phyloP scores from a whole-genome alignment of 1,284 basidiomycete genomes.

The Xerocomus minutiporus region DNA sequence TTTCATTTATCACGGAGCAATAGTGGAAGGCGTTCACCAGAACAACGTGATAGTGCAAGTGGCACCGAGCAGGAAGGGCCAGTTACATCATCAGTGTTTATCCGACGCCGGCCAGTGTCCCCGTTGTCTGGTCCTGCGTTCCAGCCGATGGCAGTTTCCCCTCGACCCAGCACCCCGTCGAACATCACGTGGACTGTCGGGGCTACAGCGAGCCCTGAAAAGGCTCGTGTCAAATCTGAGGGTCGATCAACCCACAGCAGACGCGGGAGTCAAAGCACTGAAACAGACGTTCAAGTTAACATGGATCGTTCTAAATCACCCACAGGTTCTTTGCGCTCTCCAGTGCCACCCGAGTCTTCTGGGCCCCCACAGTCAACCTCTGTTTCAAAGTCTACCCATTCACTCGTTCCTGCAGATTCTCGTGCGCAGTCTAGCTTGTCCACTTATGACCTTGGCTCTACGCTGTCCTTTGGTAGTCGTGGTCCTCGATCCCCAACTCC shows the following conservation, averaged over 20 bases:
- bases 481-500: conserved; percentile 59
- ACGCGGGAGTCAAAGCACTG: conserved; percentile 56
- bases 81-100: conserved; percentile 45
- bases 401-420: conserved; percentile 34
- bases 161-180: conserved; percentile 68
- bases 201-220: conserved; percentile 33
- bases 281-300: conserved; percentile 38
- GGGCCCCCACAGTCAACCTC: conserved; percentile 19
- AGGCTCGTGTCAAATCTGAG: conserved; percentile 29
- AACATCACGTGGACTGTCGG: conserved; percentile 59
- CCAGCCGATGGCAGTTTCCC: conserved; percentile 55
- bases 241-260: conserved; percentile 47
- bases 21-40: conserved; percentile 59
- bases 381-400: conserved; percentile 23
- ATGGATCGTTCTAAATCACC: conserved; percentile 41
- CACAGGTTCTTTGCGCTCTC: conserved; percentile 49
- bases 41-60: conserved; percentile 39
- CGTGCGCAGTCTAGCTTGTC: conserved; percentile 50
- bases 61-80: conserved; percentile 44
- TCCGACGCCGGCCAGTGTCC: conserved; percentile 59
- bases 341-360: conserved; percentile 57
- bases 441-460: conserved; percentile 49
- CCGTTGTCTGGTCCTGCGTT: conserved; percentile 57
- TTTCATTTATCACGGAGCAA: conserved; percentile 56
- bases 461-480: conserved; percentile 39